Evolutionary conservation across 495 filamentous ascomycete genomes (phyloP).

Genomic region (Entonaema liquescens): DNA sequence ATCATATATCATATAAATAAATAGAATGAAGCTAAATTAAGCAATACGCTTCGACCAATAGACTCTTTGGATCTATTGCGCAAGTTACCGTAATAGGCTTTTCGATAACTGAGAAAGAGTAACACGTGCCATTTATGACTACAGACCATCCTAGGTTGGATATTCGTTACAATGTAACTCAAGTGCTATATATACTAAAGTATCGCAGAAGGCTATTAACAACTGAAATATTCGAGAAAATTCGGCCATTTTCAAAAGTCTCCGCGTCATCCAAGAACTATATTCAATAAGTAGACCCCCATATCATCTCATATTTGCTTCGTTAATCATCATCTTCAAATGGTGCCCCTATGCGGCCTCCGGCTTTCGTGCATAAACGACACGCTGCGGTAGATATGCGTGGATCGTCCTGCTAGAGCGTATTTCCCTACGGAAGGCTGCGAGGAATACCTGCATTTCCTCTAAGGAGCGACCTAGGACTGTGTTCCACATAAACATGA

Average conservation of each 20-base stretch:
- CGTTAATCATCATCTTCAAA: constrained; percentile 14
- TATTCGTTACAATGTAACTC: background rate
- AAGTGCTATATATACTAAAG: background rate
- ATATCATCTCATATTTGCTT: background rate
- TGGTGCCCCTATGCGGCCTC: constrained; percentile 8
- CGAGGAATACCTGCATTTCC: constrained; percentile 42
- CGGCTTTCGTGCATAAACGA: constrained; percentile 49
- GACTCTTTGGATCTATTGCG: background rate
- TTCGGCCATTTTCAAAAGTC: background rate
- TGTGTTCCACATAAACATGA: constrained; percentile 46
- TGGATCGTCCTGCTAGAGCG: constrained; percentile 35
- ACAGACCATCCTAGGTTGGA: background rate
- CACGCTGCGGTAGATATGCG: constrained; percentile 38
- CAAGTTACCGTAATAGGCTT: background rate
- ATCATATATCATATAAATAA: background rate
- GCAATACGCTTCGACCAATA: background rate
- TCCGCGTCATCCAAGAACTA: background rate
- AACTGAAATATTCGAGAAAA: background rate
- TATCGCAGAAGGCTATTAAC: background rate
- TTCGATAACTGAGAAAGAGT: background rate
- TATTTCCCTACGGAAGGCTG: constrained; percentile 39
- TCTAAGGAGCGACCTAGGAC: constrained; percentile 45
- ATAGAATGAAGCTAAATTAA: background rate
- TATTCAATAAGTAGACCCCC: constrained; percentile 4
- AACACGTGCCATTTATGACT: background rate